Evolutionary conservation across 1,284 basidiomycete species (phyloP).

Genomic region (Ustilago curta): DNA sequence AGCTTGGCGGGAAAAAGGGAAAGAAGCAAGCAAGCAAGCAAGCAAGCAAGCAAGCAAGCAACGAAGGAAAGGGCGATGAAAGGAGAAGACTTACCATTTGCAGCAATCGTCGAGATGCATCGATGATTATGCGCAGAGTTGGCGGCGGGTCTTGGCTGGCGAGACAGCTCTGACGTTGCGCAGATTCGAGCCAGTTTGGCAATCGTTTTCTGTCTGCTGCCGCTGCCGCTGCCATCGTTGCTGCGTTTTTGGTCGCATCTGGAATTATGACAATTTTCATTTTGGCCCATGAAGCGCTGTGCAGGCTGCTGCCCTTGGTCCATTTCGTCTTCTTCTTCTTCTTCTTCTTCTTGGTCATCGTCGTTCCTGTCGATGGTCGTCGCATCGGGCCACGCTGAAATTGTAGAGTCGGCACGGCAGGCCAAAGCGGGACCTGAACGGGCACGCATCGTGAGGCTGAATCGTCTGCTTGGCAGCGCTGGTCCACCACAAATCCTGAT

Average conservation of each 20-base stretch:
- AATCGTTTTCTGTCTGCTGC: background rate
- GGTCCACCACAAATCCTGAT: background rate
- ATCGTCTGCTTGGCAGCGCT: background rate
- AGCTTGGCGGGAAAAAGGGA: background rate
- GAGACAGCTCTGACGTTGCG: too few relatives aligned
- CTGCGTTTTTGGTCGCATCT: background rate
- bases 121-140: background rate
- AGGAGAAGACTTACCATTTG: conserved; percentile 1
- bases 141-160: too few relatives aligned
- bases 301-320: too few relatives aligned
- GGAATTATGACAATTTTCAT: background rate
- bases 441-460: conserved; percentile 1
- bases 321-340: background rate
- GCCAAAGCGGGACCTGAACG: background rate
- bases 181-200: too few relatives aligned
- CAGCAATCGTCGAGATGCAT: conserved; percentile 3
- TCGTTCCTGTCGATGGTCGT: background rate
- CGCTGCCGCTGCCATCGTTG: background rate
- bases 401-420: conserved; percentile 2
- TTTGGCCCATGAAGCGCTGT: background rate
- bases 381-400: conserved; percentile 1
- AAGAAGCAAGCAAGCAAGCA: background rate
- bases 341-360: background rate
- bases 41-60: background rate
- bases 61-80: background rate